Evolutionary conservation across 805 yeast species (phyloP).

Genomic region (Suhomyces tanzawaensis): DNA sequence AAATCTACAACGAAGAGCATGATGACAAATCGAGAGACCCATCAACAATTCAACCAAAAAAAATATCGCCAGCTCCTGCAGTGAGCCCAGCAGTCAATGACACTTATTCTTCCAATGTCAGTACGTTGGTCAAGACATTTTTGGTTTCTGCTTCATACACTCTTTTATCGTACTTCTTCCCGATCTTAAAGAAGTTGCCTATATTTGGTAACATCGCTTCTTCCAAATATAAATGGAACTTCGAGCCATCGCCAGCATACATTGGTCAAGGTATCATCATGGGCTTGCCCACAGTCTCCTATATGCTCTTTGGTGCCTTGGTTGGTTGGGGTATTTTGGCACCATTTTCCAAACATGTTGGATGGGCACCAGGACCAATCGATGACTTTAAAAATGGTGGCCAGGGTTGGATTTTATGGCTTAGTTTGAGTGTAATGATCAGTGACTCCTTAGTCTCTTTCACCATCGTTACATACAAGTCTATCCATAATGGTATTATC

Average conservation of each 20-base stretch:
- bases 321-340: slow-evolving; percentile 93
- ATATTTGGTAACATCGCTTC: slow-evolving; percentile 70
- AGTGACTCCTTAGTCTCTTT: slow-evolving; percentile 86
- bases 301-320: slow-evolving; percentile 86
- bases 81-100: not conserved
- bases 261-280: slow-evolving; percentile 96
- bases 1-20: slow-evolving; percentile 38
- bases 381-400: slow-evolving; percentile 94
- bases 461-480: slow-evolving; percentile 53
- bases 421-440: slow-evolving; percentile 89
- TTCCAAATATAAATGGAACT: slow-evolving; percentile 68
- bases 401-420: slow-evolving; percentile 98
- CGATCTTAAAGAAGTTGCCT: slow-evolving; percentile 66
- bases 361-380: slow-evolving; percentile 88
- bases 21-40: slow-evolving; percentile 7
- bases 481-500: slow-evolving; percentile 22
- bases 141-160: slow-evolving; percentile 71
- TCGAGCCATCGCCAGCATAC: slow-evolving; percentile 96
- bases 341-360: slow-evolving; percentile 63
- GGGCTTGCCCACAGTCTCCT: slow-evolving; percentile 89
- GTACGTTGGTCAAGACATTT: slow-evolving; percentile 61
- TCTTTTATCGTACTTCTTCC: slow-evolving; percentile 66
- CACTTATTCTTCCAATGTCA: slow-evolving; percentile 54
- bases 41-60: slow-evolving; percentile 7
- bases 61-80: slow-evolving; percentile 3